Percentiles rank a stretch among this genome's conserved stretches.
These are phyloP conservation scores for Umbelopsis sp. DNA, from an alignment of 371 early-diverging fungal genomes.

Conservation along the genomic window DNA sequence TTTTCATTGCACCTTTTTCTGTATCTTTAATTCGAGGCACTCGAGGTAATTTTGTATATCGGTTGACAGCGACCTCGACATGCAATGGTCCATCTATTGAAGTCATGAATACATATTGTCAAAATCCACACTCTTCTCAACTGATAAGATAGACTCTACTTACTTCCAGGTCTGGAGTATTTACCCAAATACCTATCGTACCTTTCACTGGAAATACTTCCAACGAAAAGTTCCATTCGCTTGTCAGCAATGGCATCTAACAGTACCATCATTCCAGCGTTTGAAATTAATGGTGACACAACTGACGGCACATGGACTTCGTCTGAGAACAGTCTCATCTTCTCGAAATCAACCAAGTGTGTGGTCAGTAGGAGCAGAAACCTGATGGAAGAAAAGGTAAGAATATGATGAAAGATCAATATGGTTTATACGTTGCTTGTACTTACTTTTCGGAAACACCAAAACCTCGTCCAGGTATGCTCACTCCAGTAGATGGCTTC, in stretches of 20 bases:
- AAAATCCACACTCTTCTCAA: no score
- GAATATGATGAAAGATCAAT: no score
- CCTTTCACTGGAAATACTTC: background rate
- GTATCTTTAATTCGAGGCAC: background rate
- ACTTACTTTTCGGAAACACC: constrained; percentile 9
- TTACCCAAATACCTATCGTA: background rate
- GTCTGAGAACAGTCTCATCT: background rate
- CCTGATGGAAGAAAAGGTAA: background rate
- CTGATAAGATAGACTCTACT: no score
- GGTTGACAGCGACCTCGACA: no score
- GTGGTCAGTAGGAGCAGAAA: background rate
- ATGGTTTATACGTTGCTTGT: no score
- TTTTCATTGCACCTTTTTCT: background rate
- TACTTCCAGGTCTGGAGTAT: background rate
- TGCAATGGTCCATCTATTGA: no score
- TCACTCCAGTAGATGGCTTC: background rate
- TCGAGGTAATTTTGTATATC: no score
- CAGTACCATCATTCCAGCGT: background rate
- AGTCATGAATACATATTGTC: no score
- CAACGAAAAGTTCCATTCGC: background rate
- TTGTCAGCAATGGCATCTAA: background rate
- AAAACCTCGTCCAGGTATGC: constrained; percentile 11
- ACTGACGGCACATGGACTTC: background rate
- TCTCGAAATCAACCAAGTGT: background rate
- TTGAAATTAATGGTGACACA: background rate